Evolutionary conservation across 1,284 basidiomycete species (phyloP).

Genomic region (Phlebopus sp.): DNA sequence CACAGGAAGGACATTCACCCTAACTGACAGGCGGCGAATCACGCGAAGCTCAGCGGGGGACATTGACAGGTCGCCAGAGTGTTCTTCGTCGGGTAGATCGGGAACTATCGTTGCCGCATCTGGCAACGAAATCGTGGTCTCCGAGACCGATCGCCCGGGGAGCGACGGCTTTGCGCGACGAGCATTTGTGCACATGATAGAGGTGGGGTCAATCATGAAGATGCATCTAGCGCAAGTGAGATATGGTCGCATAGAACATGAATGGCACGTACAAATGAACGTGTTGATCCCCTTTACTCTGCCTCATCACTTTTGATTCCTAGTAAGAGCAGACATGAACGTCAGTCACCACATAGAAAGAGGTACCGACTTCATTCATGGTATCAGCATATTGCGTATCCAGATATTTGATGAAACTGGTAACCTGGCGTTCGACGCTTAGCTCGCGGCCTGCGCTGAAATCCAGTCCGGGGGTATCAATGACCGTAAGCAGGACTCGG

Average conservation of each 20-base stretch:
- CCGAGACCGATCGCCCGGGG: constrained; percentile 54
- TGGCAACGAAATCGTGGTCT: constrained; percentile 56
- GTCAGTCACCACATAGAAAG: neutral
- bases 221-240: constrained; percentile 55
- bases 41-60: constrained; percentile 74
- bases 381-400: constrained; percentile 79
- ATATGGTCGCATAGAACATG: constrained; percentile 4
- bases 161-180: constrained; percentile 46
- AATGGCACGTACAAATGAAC: constrained; percentile 66
- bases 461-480: constrained; percentile 80
- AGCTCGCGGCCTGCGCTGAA: constrained; percentile 69
- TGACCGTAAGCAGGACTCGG: constrained; percentile 67
- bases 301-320: constrained; percentile 82
- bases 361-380: constrained; percentile 67
- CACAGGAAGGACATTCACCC: constrained; percentile 75
- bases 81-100: constrained; percentile 47
- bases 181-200: constrained; percentile 54
- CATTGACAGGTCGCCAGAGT: constrained; percentile 53
- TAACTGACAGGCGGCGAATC: constrained; percentile 65
- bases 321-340: constrained; percentile 27
- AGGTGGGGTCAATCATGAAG: constrained; percentile 76
- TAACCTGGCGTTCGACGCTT: constrained; percentile 72
- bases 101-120: constrained; percentile 30
- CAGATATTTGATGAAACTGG: constrained; percentile 65
- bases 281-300: constrained; percentile 81